phyloP scores from a whole-genome alignment of 805 yeast genomes.

The Candida nitratophila region DNA sequence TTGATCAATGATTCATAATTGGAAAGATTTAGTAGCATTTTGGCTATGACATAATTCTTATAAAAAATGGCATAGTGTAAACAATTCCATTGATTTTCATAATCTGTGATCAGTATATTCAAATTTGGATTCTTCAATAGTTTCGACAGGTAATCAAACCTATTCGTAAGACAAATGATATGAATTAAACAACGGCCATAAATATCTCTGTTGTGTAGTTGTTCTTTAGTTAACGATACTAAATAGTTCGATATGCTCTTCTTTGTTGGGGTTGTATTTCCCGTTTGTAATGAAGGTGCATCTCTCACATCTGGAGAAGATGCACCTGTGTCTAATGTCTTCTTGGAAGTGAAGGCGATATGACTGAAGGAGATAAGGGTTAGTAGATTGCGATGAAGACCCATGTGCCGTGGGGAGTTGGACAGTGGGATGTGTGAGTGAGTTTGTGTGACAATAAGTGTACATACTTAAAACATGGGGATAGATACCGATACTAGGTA shows the following conservation, averaged over 20 bases:
- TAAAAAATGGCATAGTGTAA: slow-evolving; percentile 62
- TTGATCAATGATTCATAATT: slow-evolving; percentile 31
- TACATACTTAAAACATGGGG: too few species aligned
- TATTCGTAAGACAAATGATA: slow-evolving; percentile 41
- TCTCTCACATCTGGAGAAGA: slow-evolving; percentile 1
- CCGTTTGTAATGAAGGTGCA: neutral
- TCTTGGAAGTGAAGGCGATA: slow-evolving; percentile 6
- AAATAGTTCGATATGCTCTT: slow-evolving; percentile 12
- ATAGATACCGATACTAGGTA: too few species aligned
- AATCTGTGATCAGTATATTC: slow-evolving; percentile 44
- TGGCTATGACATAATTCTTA: slow-evolving; percentile 51
- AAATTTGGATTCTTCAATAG: slow-evolving; percentile 42
- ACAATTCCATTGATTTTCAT: slow-evolving; percentile 78
- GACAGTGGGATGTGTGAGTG: too few species aligned
- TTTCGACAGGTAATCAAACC: slow-evolving; percentile 36
- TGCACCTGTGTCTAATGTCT: slow-evolving; percentile 1
- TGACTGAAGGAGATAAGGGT: neutral
- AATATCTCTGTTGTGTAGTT: slow-evolving; percentile 47
- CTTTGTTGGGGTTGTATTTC: slow-evolving; percentile 1
- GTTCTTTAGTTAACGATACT: slow-evolving; percentile 26
- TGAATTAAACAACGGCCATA: slow-evolving; percentile 65
- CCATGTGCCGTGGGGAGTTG: too few species aligned
- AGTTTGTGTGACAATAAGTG: too few species aligned
- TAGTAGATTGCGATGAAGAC: neutral
- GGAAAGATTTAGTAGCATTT: slow-evolving; percentile 25